Base-by-base conservation (phyloP, 1,284 basidiomycete genomes). In the Ustilago esculenta region DNA sequence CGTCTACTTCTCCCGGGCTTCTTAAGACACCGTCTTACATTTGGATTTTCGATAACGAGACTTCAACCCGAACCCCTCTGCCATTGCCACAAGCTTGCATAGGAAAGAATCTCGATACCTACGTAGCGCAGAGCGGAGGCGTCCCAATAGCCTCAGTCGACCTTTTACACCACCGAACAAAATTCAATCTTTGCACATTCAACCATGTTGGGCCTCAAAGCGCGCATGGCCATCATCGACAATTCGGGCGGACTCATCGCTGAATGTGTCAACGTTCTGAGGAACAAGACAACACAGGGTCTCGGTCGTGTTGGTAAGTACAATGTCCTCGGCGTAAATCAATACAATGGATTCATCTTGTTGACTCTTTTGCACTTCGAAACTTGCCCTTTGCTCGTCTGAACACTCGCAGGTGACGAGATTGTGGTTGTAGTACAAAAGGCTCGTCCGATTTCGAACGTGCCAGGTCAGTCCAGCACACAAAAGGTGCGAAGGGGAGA, bases 181-280 rank as follows among this genome's bases (percentile, higher is more conserved):
- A n/a, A n/a, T n/a, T n/a, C n/a, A n/a, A n/a, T n/a, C n/a, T n/a
- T n/a, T 29, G 29, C 21, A 20, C 30, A 21, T 23, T 32, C 44
- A 7, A 67, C 21, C 32, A 81, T 81, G 80, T 65, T 81, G 64
- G 79, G 80, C 14, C 76, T 81, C 60, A 81, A 81, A 65, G 72
- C 80, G 41, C 79, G 75, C 43, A 81, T 81, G 79, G 56, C 76
- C 91, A 90, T 94, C 76, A 96, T 98, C 82, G 95, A 98, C 87
- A 98, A 98, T 85, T 95, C 95, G n/a, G 95, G 95, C 54, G 95
- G 92, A 2, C 86, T 98, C 66, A 85, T 96, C 58, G 90, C 95
- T 35, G 95, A 98, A 85, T 96, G 94, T 79, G 92, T 99, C 83
- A 97, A 98, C 82, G 89, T 98, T 20, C 86, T 98, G 60, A 96